phyloP scores from a whole-genome alignment of 2,329 filamentous ascomycete species.

The Aureobasidium vineae region DNA sequence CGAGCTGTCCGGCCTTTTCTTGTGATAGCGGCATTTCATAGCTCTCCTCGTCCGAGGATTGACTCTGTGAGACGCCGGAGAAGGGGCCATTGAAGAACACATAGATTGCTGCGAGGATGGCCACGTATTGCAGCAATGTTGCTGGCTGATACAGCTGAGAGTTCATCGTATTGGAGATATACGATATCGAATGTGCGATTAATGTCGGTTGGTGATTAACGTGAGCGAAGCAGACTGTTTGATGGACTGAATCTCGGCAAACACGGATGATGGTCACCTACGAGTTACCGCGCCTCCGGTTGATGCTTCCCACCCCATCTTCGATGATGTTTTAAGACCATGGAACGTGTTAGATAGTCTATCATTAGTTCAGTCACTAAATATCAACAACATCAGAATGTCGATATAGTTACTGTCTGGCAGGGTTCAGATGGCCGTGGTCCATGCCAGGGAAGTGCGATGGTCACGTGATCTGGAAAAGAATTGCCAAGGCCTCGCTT shows the following conservation, averaged over 20 bases:
- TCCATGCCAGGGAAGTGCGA: background rate
- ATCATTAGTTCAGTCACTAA: background rate
- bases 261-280: conserved; percentile 1
- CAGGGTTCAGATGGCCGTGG: background rate
- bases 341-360: background rate
- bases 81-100: conserved; percentile 35
- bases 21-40: conserved; percentile 31
- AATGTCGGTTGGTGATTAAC: no score
- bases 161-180: background rate
- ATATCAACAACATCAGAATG: background rate
- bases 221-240: background rate
- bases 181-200: background rate
- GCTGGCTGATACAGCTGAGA: conserved; percentile 28
- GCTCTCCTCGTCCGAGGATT: conserved; percentile 19
- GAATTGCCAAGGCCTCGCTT: background rate
- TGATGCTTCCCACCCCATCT: background rate
- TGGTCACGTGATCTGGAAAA: background rate
- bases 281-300: background rate
- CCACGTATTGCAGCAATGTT: conserved; percentile 36
- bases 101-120: conserved; percentile 37
- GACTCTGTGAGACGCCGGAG: background rate
- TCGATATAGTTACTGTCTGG: background rate
- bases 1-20: conserved; percentile 41
- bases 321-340: background rate
- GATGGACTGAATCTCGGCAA: background rate